Base-by-base conservation (phyloP, 495 filamentous ascomycete genomes). In the Xylaria grammica region DNA sequence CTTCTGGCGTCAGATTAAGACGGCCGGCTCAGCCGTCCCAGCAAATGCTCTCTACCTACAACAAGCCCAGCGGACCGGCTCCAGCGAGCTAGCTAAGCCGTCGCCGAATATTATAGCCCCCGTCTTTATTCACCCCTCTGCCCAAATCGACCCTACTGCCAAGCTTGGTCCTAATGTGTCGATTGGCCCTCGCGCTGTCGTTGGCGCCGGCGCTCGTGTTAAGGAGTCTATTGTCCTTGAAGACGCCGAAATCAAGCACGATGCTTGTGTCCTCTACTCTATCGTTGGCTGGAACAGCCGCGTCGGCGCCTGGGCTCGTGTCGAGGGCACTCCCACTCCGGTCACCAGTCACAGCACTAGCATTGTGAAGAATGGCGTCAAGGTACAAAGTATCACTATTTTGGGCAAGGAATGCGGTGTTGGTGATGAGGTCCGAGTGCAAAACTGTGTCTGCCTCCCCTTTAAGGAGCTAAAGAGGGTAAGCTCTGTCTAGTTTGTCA, bases 1-100 rank as follows among this genome's bases (percentile, higher is more conserved):
- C 73, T 99, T 99, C 81, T 99, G 95, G 95, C 94, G 95, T 60
- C 95, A 99, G 84, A 98, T 99, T 85, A 99, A 99, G 86, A 97
- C 96, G 5, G 95, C 95, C 52, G 96, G 96, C 44, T 98, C 95
- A 22, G 95, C 95, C 53, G 93, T 99, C 60, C 96, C 95, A 10
- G 95, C 95, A 63, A 98, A 99, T 74, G 96, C 95, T 1, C 87
- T 99, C 2, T 99, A 99, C 80, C 87, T 99, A 44, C 92, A 94
- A 74, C 94, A 98, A 81, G 96, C 95, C 6, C 90, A 89, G 80
- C 96, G 98, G 78, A 85, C 82, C 26, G 88, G 87, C 63, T 94
- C 93, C 2, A 81, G 87, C 26, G 94, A 97, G 78, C 89, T 99
- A 49, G 89, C 90, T 13, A 77, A 87, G 59, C 91, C 95, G 5